Evolutionary conservation across 73 alveolate genomes (phyloP), one percentile per base, ranked within the genome.

Genomic region (Paramecium caudatum): DNA sequence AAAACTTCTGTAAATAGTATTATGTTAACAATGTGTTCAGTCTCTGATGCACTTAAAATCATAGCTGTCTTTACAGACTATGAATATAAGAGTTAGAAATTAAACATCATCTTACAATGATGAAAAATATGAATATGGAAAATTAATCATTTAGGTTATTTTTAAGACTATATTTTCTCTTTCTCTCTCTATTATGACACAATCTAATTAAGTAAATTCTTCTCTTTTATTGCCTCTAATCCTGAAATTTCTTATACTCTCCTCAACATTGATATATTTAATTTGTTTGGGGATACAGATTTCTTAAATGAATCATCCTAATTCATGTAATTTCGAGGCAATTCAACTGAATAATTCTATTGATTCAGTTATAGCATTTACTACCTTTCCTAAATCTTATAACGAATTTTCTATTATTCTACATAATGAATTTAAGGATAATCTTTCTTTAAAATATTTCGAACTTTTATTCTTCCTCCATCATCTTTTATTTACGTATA

Each of bases 71-170:
- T 68, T 37, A 32, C 84, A 34, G 84, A 68, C 37, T 68, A 68
- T 68, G 84, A 68, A 68, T 34, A 32, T 37, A 68, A 68, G 50
- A 37, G 37, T 68, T 68, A 34, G 84, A 68, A 68, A 43, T 68
- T 68, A 16, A 30, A 25, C 50, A 68, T 68, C 47, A 34, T 34
- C 8, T 43, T 68, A 30, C 25, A 68, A 68, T 68, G 84, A 68
- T 68, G 50, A 34, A n/a, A n/a, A n/a, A n/a, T n/a, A n/a, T n/a
- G n/a, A 55, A 23, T 10, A 55, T 21, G 80, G 80, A 55, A 55
- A 55, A 55, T 55, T 21, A 2, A 23, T 23, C n/a, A n/a, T n/a
- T n/a, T n/a, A n/a, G n/a, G n/a, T n/a, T n/a, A n/a, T n/a, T n/a
- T n/a, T n/a, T n/a, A n/a, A n/a, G n/a, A n/a, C 80, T 23, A 0